phyloP scores from a whole-genome alignment of 2,329 filamentous ascomycete species.

The Fusarium protoensiforme region DNA sequence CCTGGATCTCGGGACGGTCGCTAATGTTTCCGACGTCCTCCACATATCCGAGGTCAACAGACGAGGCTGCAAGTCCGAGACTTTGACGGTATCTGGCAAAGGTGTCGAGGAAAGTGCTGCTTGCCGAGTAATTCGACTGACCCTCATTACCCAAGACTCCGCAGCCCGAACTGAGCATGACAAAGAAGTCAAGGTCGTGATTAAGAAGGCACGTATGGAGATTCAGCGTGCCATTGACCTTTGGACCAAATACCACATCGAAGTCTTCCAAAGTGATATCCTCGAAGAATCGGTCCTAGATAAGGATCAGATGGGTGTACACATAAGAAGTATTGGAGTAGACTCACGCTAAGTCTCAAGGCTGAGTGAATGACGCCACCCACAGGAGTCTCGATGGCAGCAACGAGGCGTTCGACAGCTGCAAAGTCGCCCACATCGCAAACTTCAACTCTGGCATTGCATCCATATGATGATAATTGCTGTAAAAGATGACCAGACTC shows the following conservation, averaged over 20 bases:
- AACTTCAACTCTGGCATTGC: constrained; percentile 35
- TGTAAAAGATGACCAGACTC: constrained; percentile 32
- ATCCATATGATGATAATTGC: constrained; percentile 37
- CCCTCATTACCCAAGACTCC: constrained; percentile 36
- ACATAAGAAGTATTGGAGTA: background rate
- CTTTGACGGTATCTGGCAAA: constrained; percentile 36
- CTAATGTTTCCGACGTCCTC: constrained; percentile 40
- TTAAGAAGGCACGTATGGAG: constrained; percentile 28
- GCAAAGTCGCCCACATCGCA: constrained; percentile 33
- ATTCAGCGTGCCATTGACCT: constrained; percentile 37
- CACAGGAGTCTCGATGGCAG: constrained; percentile 22
- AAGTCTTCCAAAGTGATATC: constrained; percentile 37
- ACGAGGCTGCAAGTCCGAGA: constrained; percentile 33
- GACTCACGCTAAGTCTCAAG: constrained; percentile 36
- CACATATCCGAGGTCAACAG: constrained; percentile 35
- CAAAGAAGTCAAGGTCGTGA: constrained; percentile 37
- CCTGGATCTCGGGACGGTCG: constrained; percentile 37
- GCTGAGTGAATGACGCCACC: constrained; percentile 40
- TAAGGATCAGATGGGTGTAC: constrained; percentile 4
- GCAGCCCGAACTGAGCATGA: constrained; percentile 39
- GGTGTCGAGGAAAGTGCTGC: constrained; percentile 38
- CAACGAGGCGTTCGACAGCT: constrained; percentile 28
- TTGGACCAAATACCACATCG: constrained; percentile 33
- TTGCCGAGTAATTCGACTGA: constrained; percentile 36
- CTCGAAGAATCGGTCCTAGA: constrained; percentile 35